Evolutionary conservation across 148 eudicot species (phyloP).

Genomic region (Silene conica): DNA sequence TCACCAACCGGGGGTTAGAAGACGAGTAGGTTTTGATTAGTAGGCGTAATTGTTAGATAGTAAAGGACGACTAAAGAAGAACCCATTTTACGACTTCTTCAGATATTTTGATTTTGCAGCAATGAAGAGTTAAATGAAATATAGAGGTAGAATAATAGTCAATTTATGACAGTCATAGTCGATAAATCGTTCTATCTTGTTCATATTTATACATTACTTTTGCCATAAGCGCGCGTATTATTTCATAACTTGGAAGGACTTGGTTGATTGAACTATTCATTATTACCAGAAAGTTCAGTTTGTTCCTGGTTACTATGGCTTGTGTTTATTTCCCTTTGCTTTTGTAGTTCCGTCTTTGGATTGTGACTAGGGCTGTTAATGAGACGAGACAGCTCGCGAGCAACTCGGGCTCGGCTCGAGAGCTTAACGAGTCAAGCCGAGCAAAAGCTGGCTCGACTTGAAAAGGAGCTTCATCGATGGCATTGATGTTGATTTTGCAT

Average conservation of each 20-base stretch:
- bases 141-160: conserved; percentile 33
- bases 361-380: too few relatives aligned
- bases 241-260: not conserved
- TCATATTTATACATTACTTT: conserved; percentile 31
- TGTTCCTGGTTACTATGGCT: not conserved
- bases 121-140: conserved; percentile 14
- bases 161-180: conserved; percentile 21
- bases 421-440: too few relatives aligned
- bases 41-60: conserved; percentile 36
- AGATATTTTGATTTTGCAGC: conserved; percentile 35
- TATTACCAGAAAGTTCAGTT: conserved; percentile 12
- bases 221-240: conserved; percentile 19
- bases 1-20: conserved; percentile 29
- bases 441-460: too few relatives aligned
- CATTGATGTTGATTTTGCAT: too few relatives aligned
- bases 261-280: conserved; percentile 5
- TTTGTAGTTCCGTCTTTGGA: too few relatives aligned
- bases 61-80: conserved; percentile 18
- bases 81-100: conserved; percentile 25
- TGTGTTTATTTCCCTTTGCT: too few relatives aligned
- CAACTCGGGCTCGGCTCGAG: too few relatives aligned
- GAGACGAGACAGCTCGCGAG: too few relatives aligned
- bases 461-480: not conserved
- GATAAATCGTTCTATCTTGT: conserved; percentile 27
- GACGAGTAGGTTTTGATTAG: conserved; percentile 8